A percentile compares a stretch with the other conserved stretches of the same genome.
phyloP scores from a whole-genome alignment of 192 early-diverging fungal species.

The Coemansia sp. region DNA sequence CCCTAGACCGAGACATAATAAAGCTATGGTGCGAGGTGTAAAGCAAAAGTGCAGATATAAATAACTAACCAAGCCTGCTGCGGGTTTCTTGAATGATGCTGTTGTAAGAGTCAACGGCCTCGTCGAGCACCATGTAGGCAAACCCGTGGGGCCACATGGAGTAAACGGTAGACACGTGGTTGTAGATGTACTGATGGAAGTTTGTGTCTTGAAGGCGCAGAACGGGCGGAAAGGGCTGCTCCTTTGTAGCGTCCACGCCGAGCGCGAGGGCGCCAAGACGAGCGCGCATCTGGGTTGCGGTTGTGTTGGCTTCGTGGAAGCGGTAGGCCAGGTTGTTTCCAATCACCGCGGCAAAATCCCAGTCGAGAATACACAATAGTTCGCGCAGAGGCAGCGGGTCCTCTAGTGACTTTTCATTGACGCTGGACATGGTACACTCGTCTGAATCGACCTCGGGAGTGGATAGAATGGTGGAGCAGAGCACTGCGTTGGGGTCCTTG shows the following conservation, averaged over 20 bases:
- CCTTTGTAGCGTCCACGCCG: slow-evolving; percentile 14
- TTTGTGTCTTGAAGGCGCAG: slow-evolving; percentile 23
- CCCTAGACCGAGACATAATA: not conserved
- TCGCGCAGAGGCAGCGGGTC: slow-evolving; percentile 10
- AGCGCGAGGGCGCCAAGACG: slow-evolving; percentile 22
- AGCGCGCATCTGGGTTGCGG: slow-evolving; percentile 18
- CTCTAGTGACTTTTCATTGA: not conserved
- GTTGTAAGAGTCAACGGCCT: slow-evolving; percentile 35
- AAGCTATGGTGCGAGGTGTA: no score
- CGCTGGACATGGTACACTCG: slow-evolving; percentile 1
- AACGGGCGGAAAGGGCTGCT: slow-evolving; percentile 27
- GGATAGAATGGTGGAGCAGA: slow-evolving; percentile 3
- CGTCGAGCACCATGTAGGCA: slow-evolving; percentile 46
- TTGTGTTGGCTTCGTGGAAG: slow-evolving; percentile 10
- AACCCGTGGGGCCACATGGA: slow-evolving; percentile 32
- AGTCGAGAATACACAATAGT: slow-evolving; percentile 25
- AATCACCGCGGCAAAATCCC: slow-evolving; percentile 44
- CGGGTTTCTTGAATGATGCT: slow-evolving; percentile 27
- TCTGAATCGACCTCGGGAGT: not conserved
- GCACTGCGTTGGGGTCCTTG: slow-evolving; percentile 1
- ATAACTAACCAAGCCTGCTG: not conserved
- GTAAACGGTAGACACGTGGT: slow-evolving; percentile 19
- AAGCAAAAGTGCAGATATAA: no score
- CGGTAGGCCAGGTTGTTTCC: slow-evolving; percentile 28
- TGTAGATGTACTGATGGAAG: slow-evolving; percentile 24